phyloP scores from a whole-genome alignment of 495 filamentous ascomycete species.

The Hypoxylon lenormandii region DNA sequence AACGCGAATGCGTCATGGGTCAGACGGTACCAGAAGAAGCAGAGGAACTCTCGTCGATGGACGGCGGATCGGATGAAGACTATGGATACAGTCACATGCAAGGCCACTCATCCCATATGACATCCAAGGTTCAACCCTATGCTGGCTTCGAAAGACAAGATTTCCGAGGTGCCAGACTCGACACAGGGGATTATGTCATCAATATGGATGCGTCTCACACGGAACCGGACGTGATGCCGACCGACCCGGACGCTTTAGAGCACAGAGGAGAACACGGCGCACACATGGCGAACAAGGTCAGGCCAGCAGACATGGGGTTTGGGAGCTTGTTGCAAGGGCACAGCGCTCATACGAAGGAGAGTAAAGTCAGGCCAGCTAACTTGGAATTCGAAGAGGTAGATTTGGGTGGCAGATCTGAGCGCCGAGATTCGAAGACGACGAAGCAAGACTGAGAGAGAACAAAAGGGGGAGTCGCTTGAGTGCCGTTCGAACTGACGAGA shows the following conservation, averaged over 20 bases:
- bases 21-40: conserved; percentile 50
- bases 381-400: conserved; percentile 42
- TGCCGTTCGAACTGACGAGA: conserved; percentile 3
- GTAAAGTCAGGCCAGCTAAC: conserved; percentile 30
- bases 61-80: conserved; percentile 31
- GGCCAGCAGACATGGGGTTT: conserved; percentile 1
- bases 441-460: conserved; percentile 32
- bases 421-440: conserved; percentile 28
- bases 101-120: conserved; percentile 44
- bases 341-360: conserved; percentile 18
- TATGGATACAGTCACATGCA: conserved; percentile 27
- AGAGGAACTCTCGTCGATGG: conserved; percentile 25
- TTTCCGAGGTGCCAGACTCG: neutral
- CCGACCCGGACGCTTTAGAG: conserved; percentile 11
- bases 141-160: conserved; percentile 17
- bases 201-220: conserved; percentile 30
- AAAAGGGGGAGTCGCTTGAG: neutral
- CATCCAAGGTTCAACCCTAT: conserved; percentile 36
- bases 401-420: conserved; percentile 20
- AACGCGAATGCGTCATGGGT: conserved; percentile 51
- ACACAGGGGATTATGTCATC: conserved; percentile 40
- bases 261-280: conserved; percentile 29
- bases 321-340: conserved; percentile 7
- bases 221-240: conserved; percentile 21
- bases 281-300: conserved; percentile 29